Evolutionary conservation across 768 basidiomycete genomes (phyloP).

Genomic region (Naganishia friedmannii): DNA sequence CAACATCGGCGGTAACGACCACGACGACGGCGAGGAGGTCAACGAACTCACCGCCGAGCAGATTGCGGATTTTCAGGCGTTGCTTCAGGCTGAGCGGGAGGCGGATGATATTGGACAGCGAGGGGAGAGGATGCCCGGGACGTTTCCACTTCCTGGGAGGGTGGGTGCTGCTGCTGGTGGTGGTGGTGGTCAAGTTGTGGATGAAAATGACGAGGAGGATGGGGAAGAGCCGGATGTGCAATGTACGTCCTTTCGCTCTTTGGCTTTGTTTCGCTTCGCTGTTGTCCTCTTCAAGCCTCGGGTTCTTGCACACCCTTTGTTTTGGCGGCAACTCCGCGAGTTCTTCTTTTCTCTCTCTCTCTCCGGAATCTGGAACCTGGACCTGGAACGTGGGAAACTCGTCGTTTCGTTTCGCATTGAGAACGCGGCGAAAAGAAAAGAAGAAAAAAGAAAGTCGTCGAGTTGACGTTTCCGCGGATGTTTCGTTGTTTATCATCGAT

Average conservation of each 20-base stretch:
- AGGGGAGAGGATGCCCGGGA: constrained; percentile 19
- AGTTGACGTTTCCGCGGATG: too few species aligned
- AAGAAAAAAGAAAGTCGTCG: too few species aligned
- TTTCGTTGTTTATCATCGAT: too few species aligned
- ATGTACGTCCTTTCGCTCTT: constrained; percentile 20
- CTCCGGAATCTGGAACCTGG: too few species aligned
- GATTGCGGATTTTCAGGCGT: constrained; percentile 2
- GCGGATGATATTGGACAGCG: constrained; percentile 22
- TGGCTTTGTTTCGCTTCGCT: not conserved
- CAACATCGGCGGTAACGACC: too few species aligned
- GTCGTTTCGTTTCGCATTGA: too few species aligned
- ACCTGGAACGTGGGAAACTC: too few species aligned
- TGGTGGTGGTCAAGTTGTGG: constrained; percentile 29
- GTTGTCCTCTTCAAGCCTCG: not conserved
- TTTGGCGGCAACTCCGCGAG: too few species aligned
- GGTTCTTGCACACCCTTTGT: too few species aligned
- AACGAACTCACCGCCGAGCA: not conserved
- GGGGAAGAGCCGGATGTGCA: constrained; percentile 30
- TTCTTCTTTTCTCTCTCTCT: too few species aligned
- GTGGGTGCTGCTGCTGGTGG: constrained; percentile 33
- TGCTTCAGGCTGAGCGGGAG: constrained; percentile 23
- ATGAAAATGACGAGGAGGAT: constrained; percentile 29
- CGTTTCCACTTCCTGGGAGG: not conserved
- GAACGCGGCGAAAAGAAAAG: too few species aligned
- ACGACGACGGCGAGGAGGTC: constrained; percentile 28